These are phyloP conservation scores for Microbotryum silenes-acaulis DNA, from an alignment of 1,284 basidiomycete species.

Conservation along the genomic window DNA sequence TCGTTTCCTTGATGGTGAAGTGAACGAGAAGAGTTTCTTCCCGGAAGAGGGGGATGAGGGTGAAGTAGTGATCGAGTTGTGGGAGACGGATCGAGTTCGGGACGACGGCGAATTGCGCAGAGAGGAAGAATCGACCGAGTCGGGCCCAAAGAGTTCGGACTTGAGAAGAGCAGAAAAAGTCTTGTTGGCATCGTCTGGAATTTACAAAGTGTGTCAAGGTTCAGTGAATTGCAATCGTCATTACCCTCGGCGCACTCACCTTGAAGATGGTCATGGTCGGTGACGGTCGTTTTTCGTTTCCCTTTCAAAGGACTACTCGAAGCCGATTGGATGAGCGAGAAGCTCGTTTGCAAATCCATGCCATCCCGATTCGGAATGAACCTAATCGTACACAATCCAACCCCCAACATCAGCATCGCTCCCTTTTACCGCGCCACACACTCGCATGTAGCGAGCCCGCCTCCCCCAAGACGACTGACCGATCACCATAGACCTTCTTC, in stretches of 20 bases:
- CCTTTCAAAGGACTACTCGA: constrained; percentile 36
- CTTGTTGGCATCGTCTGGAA: constrained; percentile 48
- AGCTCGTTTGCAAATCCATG: constrained; percentile 46
- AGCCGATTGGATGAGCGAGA: constrained; percentile 45
- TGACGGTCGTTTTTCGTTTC: constrained; percentile 38
- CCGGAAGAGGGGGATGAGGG: constrained; percentile 35
- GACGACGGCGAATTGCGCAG: constrained; percentile 25
- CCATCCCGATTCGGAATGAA: constrained; percentile 51
- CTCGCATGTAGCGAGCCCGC: neutral
- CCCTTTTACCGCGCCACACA: neutral
- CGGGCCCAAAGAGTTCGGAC: constrained; percentile 47
- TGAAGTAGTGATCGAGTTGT: constrained; percentile 36
- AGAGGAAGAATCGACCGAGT: constrained; percentile 23
- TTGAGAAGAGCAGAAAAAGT: constrained; percentile 49
- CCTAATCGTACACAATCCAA: constrained; percentile 32
- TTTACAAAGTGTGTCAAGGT: neutral
- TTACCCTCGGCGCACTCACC: constrained; percentile 16
- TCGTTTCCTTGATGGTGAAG: constrained; percentile 40
- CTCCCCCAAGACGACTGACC: constrained; percentile 4
- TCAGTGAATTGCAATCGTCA: neutral
- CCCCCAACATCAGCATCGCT: constrained; percentile 5
- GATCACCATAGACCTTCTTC: constrained; percentile 28
- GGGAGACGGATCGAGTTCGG: constrained; percentile 34
- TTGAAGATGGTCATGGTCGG: constrained; percentile 43
- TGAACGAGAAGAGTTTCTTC: constrained; percentile 47